These are phyloP conservation scores for Nicotiana noctiflora DNA, from an alignment of 257 asterid species.

Conservation along the genomic window DNA sequence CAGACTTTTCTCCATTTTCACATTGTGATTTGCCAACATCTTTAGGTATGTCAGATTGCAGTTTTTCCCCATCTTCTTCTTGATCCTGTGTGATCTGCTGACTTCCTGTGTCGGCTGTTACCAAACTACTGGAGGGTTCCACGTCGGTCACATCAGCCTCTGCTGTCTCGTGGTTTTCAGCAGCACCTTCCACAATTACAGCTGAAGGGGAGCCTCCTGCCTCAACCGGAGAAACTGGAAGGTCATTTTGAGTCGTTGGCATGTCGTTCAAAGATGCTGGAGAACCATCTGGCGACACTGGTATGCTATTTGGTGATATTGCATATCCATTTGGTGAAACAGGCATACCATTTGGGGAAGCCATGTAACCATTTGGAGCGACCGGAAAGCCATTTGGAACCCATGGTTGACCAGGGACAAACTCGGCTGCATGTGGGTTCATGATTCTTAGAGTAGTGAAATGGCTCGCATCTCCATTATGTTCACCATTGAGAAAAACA, in stretches of 20 bases:
- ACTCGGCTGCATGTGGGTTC: constrained; percentile 83
- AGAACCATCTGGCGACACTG: constrained; percentile 32
- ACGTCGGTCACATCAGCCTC: constrained; percentile 23
- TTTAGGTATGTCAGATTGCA: constrained; percentile 16
- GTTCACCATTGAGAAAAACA: constrained; percentile 43
- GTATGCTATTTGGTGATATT: constrained; percentile 22
- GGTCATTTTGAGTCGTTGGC: constrained; percentile 33
- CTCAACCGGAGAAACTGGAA: constrained; percentile 25
- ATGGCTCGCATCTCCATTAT: constrained; percentile 46
- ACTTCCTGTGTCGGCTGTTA: constrained; percentile 8
- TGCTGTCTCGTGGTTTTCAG: constrained; percentile 18
- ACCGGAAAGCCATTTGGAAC: constrained; percentile 54
- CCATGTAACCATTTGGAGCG: constrained; percentile 53
- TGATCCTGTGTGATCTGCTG: constrained; percentile 18
- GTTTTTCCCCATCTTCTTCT: constrained; percentile 25
- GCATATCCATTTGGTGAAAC: constrained; percentile 26
- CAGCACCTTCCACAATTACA: constrained; percentile 25
- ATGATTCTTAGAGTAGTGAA: constrained; percentile 42
- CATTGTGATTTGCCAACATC: constrained; percentile 22
- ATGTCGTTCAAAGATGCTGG: constrained; percentile 22
- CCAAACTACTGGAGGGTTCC: constrained; percentile 17
- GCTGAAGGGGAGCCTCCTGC: constrained; percentile 38
- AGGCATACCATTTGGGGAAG: constrained; percentile 38
- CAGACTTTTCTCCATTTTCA: constrained; percentile 27
- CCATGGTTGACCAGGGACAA: constrained; percentile 74